These are phyloP conservation scores for Phaeosphaeria sp. DNA, from an alignment of 2,329 filamentous ascomycete genomes.

Conservation along the genomic window DNA sequence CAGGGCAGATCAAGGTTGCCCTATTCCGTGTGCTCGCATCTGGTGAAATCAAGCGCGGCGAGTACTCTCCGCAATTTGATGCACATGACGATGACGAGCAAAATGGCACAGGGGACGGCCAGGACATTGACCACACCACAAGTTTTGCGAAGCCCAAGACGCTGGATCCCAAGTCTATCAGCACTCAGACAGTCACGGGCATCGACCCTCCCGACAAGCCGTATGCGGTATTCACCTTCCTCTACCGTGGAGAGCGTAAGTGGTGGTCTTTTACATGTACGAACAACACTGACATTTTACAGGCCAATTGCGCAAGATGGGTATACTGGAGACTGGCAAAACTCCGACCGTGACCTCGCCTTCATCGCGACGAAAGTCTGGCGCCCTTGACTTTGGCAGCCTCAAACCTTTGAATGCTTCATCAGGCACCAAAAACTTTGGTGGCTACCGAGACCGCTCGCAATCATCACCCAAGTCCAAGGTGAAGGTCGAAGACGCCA, in stretches of 20 bases:
- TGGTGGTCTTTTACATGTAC: slow-evolving; percentile 27
- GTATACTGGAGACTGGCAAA: slow-evolving; percentile 76
- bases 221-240: slow-evolving; percentile 96
- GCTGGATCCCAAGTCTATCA: slow-evolving; percentile 95
- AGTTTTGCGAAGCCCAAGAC: slow-evolving; percentile 97
- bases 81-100: slow-evolving; percentile 92
- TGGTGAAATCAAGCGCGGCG: slow-evolving; percentile 95
- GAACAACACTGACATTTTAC: slow-evolving; percentile 15
- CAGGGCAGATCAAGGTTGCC: slow-evolving; percentile 97
- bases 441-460: slow-evolving; percentile 79
- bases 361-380: slow-evolving; percentile 76
- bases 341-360: slow-evolving; percentile 60
- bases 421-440: slow-evolving; percentile 87
- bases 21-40: slow-evolving; percentile 94
- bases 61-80: slow-evolving; percentile 97
- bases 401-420: slow-evolving; percentile 79
- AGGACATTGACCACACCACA: slow-evolving; percentile 94
- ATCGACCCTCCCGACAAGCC: slow-evolving; percentile 96
- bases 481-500: slow-evolving; percentile 60
- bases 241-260: slow-evolving; percentile 94
- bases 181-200: slow-evolving; percentile 97
- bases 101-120: slow-evolving; percentile 65
- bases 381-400: slow-evolving; percentile 83
- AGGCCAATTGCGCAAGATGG: slow-evolving; percentile 98
- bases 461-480: slow-evolving; percentile 60